These are phyloP conservation scores for Hyaloscypha bicolor DNA, from an alignment of 495 filamentous ascomycete species.

Conservation along the genomic window DNA sequence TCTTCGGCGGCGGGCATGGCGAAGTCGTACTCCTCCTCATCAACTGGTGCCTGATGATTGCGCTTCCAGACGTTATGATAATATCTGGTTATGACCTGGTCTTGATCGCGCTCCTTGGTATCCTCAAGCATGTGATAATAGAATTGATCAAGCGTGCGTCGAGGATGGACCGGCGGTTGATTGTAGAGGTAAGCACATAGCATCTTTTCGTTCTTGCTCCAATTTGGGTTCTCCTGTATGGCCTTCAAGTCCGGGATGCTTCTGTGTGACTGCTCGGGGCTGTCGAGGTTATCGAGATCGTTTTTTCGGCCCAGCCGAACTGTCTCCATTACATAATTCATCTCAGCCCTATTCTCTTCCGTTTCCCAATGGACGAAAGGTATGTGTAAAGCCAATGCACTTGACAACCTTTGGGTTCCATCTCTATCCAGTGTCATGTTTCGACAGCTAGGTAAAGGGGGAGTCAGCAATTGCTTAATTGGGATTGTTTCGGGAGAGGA, in stretches of 20 bases:
- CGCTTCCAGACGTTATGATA: conserved; percentile 18
- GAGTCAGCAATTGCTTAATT: too few relatives aligned
- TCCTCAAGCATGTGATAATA: conserved; percentile 60
- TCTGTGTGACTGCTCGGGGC: neutral
- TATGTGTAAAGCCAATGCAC: conserved; percentile 6
- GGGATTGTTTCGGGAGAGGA: too few relatives aligned
- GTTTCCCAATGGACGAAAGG: conserved; percentile 16
- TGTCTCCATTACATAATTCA: conserved; percentile 16
- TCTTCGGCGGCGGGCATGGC: neutral
- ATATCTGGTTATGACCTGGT: conserved; percentile 58
- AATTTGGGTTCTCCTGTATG: neutral
- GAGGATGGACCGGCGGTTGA: conserved; percentile 44
- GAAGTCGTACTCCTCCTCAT: conserved; percentile 8
- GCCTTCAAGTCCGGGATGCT: conserved; percentile 8
- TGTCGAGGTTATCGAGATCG: conserved; percentile 4
- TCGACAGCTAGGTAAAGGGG: neutral
- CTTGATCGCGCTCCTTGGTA: conserved; percentile 55
- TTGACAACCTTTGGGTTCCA: neutral
- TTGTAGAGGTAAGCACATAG: conserved; percentile 16
- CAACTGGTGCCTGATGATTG: neutral
- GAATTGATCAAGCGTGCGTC: conserved; percentile 62
- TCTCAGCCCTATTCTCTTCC: conserved; percentile 11
- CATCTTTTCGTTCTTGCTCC: conserved; percentile 16
- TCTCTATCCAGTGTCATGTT: conserved; percentile 15
- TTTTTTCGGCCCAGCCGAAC: conserved; percentile 6